These are phyloP conservation scores for Apostasia ramifera DNA, from an alignment of 106 monocot species.

Conservation along the genomic window DNA sequence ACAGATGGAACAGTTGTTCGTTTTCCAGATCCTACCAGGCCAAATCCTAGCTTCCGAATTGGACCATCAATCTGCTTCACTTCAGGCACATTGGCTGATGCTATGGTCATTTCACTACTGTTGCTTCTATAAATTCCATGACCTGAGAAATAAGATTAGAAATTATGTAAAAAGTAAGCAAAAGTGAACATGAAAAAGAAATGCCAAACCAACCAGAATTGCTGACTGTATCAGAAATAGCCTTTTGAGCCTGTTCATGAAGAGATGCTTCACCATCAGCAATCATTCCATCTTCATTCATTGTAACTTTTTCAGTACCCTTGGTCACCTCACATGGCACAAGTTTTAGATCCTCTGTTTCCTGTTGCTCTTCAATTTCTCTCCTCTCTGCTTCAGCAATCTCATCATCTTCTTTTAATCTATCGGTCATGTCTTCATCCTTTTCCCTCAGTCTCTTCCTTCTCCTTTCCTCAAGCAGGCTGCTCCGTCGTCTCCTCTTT, in stretches of 20 bases:
- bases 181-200: neutral
- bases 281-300: constrained; percentile 26
- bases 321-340: constrained; percentile 13
- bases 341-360: constrained; percentile 21
- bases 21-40: constrained; percentile 73
- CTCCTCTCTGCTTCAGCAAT: constrained; percentile 73
- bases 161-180: neutral
- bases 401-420: constrained; percentile 75
- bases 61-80: constrained; percentile 52
- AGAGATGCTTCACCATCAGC: constrained; percentile 11
- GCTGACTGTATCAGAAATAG: constrained; percentile 16
- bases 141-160: constrained; percentile 24
- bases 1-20: constrained; percentile 72
- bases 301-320: constrained; percentile 9
- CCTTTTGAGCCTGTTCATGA: constrained; percentile 8
- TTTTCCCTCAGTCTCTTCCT: constrained; percentile 80
- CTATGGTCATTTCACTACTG: constrained; percentile 19
- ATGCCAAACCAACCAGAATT: constrained; percentile 20
- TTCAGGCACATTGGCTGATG: constrained; percentile 25
- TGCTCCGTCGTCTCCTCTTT: constrained; percentile 54
- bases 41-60: constrained; percentile 81
- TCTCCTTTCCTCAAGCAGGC: constrained; percentile 61
- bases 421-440: constrained; percentile 79
- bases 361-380: constrained; percentile 47
- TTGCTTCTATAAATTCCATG: constrained; percentile 23